phyloP scores from a whole-genome alignment of 371 early-diverging fungal species.

The Apophysomyces elegans region DNA sequence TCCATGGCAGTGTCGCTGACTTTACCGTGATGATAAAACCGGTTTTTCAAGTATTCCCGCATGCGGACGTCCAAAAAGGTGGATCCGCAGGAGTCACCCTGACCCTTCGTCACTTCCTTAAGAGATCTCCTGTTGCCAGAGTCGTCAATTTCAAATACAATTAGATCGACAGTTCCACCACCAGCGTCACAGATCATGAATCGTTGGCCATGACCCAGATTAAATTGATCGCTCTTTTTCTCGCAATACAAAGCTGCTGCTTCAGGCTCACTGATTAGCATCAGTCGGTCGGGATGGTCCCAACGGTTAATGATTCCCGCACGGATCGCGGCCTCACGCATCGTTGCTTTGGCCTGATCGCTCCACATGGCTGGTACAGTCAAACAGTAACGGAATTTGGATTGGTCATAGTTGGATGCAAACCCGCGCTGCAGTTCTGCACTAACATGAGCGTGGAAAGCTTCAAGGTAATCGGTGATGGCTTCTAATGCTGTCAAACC shows the following conservation, averaged over 20 bases:
- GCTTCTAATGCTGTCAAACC: conserved; percentile 42
- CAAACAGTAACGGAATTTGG: conserved; percentile 52
- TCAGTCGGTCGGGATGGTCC: conserved; percentile 52
- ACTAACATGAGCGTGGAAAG: conserved; percentile 48
- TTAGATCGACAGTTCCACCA: conserved; percentile 69
- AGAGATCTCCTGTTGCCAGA: conserved; percentile 45
- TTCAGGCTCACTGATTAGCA: conserved; percentile 60
- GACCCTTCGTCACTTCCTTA: conserved; percentile 58
- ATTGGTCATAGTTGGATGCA: conserved; percentile 49
- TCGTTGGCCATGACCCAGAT: conserved; percentile 48
- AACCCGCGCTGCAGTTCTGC: conserved; percentile 51
- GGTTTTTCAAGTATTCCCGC: conserved; percentile 49
- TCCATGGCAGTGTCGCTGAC: conserved; percentile 54
- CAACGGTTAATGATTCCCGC: conserved; percentile 50
- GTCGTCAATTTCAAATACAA: conserved; percentile 54
- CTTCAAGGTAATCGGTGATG: conserved; percentile 51
- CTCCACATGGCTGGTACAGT: conserved; percentile 61
- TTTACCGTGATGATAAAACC: conserved; percentile 47
- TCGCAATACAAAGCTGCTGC: conserved; percentile 54
- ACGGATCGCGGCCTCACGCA: conserved; percentile 54
- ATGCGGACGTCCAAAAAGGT: conserved; percentile 60
- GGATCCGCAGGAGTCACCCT: conserved; percentile 61
- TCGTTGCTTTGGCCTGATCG: conserved; percentile 53
- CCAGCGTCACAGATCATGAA: conserved; percentile 73
- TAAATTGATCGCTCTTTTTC: conserved; percentile 52